These are phyloP conservation scores for Suillus decipiens DNA, from an alignment of 768 basidiomycete genomes.

Conservation along the genomic window DNA sequence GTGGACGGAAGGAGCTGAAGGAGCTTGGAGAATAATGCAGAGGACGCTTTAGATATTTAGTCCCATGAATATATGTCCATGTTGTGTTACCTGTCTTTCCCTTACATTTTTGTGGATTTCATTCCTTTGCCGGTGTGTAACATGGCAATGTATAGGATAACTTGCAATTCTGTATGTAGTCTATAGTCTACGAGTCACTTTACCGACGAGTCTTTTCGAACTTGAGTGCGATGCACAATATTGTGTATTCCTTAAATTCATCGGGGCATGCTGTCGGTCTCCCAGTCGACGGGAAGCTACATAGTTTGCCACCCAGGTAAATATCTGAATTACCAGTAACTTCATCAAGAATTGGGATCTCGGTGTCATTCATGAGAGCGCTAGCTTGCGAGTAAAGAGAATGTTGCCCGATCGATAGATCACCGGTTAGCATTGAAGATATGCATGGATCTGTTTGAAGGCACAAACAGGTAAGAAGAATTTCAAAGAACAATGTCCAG, in stretches of 20 bases:
- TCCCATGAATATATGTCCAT: background rate
- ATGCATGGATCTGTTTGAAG: no score
- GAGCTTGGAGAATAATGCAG: background rate
- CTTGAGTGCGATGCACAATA: slow-evolving; percentile 86
- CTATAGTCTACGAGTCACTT: slow-evolving; percentile 2
- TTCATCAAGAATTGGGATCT: slow-evolving; percentile 72
- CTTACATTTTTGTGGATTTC: background rate
- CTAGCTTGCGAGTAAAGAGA: slow-evolving; percentile 79
- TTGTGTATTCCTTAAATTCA: slow-evolving; percentile 82
- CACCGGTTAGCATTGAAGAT: no score
- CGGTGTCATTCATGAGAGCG: slow-evolving; percentile 84
- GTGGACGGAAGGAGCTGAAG: background rate
- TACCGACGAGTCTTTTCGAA: slow-evolving; percentile 13
- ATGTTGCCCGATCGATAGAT: slow-evolving; percentile 61
- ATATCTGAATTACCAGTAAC: slow-evolving; percentile 42
- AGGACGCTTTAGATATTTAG: background rate
- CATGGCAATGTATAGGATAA: background rate
- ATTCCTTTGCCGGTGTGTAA: background rate
- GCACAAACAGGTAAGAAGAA: no score
- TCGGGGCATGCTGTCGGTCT: slow-evolving; percentile 89
- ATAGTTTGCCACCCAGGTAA: background rate
- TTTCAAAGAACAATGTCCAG: no score
- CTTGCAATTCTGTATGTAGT: background rate
- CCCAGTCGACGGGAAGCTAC: slow-evolving; percentile 84
- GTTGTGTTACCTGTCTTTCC: background rate